Percentiles rank a stretch among this genome's conserved stretches.
These are phyloP conservation scores for Alternaria hordeiaustralica DNA, from an alignment of 2,329 filamentous ascomycete species.

Conservation along the genomic window DNA sequence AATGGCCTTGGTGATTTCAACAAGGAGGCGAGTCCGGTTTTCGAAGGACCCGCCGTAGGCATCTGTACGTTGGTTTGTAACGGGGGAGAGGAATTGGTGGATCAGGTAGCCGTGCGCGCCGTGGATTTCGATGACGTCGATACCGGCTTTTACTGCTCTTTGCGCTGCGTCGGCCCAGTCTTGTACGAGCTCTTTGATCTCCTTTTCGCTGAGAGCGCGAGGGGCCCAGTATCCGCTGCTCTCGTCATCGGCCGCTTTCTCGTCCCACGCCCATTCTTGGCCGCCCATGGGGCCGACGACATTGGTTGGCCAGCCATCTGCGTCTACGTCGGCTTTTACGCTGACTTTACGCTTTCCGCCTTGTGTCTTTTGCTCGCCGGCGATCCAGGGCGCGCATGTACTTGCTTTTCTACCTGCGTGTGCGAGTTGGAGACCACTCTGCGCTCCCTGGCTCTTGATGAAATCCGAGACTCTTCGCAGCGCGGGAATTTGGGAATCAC, in stretches of 20 bases:
- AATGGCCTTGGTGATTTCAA: constrained; percentile 52
- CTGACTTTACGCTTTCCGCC: constrained; percentile 36
- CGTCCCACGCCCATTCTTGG: constrained; percentile 50
- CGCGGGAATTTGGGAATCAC: constrained; percentile 45
- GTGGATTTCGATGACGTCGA: constrained; percentile 54
- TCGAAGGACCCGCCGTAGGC: constrained; percentile 52
- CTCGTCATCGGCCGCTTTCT: constrained; percentile 36
- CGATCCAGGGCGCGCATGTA: constrained; percentile 43
- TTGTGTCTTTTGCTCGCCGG: constrained; percentile 19
- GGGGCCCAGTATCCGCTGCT: constrained; percentile 48
- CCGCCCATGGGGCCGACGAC: constrained; percentile 49
- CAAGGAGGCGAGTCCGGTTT: constrained; percentile 47
- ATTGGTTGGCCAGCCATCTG: constrained; percentile 44
- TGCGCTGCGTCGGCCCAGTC: constrained; percentile 51
- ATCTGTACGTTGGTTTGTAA: constrained; percentile 52
- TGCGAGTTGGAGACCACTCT: constrained; percentile 44
- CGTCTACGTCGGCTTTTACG: constrained; percentile 34
- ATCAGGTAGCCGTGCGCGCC: constrained; percentile 53
- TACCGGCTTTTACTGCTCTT: constrained; percentile 45
- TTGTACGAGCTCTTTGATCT: constrained; percentile 48
- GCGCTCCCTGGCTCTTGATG: constrained; percentile 42
- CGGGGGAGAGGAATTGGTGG: constrained; percentile 49
- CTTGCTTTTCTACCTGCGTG: constrained; percentile 46
- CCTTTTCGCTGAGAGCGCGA: constrained; percentile 43
- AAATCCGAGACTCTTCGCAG: constrained; percentile 43